Percentiles rank a stretch among this genome's conserved stretches.
phyloP scores from a whole-genome alignment of 108 stramenopile species.

The Cyclotella sp. region DNA sequence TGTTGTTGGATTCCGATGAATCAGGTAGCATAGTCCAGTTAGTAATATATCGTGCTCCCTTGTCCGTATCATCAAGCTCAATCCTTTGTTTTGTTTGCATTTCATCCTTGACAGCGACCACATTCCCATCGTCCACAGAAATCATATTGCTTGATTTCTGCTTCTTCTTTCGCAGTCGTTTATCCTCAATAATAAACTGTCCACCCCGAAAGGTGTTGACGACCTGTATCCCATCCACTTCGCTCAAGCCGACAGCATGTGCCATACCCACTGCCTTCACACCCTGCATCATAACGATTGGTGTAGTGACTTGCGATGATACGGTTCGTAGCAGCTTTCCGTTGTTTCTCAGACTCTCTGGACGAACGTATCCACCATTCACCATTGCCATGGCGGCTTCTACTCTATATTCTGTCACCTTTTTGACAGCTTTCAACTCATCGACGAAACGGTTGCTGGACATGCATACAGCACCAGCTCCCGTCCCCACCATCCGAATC shows the following conservation, averaged over 20 bases:
- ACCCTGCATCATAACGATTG: slow-evolving; percentile 37
- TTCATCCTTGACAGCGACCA: background rate
- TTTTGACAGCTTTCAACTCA: slow-evolving; percentile 83
- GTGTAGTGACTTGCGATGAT: background rate
- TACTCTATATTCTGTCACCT: slow-evolving; percentile 67
- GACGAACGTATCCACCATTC: slow-evolving; percentile 69
- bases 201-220: slow-evolving; percentile 56
- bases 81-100: background rate
- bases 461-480: slow-evolving; percentile 82
- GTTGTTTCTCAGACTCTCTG: slow-evolving; percentile 62
- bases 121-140: background rate
- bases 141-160: background rate
- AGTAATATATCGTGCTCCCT: too few relatives aligned
- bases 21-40: too few relatives aligned
- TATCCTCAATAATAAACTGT: slow-evolving; percentile 71
- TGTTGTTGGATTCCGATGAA: too few relatives aligned
- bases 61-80: too few relatives aligned
- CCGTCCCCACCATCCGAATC: slow-evolving; percentile 75
- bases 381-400: slow-evolving; percentile 79
- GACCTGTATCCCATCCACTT: slow-evolving; percentile 40
- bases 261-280: slow-evolving; percentile 27
- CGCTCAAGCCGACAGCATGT: slow-evolving; percentile 38
- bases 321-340: slow-evolving; percentile 2
- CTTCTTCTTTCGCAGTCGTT: slow-evolving; percentile 52
- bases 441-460: slow-evolving; percentile 72